These are phyloP conservation scores for Trypanosoma theileri DNA, from an alignment of 208 protist genomes.

Conservation along the genomic window DNA sequence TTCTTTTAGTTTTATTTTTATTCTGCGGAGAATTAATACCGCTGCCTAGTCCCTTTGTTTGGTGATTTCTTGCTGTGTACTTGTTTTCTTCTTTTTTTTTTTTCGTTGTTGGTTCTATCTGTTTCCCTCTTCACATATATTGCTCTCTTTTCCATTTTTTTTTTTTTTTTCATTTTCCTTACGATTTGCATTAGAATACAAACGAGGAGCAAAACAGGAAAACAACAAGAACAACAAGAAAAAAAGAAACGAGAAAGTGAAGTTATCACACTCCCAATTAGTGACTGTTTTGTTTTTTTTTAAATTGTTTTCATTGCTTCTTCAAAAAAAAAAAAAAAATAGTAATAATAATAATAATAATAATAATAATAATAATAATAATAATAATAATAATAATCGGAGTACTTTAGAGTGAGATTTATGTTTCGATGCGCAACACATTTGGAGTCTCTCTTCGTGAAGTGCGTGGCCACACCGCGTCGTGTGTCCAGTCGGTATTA, in stretches of 20 bases:
- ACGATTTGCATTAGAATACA: too few relatives aligned
- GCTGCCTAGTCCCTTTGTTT: too few relatives aligned
- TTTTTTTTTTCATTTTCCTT: background rate
- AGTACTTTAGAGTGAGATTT: too few relatives aligned
- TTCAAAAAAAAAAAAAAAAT: background rate
- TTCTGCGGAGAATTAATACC: too few relatives aligned
- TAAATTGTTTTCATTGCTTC: too few relatives aligned
- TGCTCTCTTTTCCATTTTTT: background rate
- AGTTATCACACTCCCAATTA: too few relatives aligned
- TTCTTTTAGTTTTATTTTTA: too few relatives aligned
- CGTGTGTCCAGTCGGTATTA: background rate
- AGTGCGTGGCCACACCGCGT: background rate
- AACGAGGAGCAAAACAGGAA: too few relatives aligned
- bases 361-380: background rate
- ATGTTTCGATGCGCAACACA: constrained; percentile 7
- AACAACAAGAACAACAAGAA: background rate
- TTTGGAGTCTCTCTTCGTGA: background rate
- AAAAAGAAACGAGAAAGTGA: too few relatives aligned
- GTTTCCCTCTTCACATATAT: background rate
- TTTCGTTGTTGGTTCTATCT: background rate
- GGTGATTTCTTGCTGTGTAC: background rate
- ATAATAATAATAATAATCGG: too few relatives aligned
- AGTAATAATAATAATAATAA: background rate
- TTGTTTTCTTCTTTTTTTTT: constrained; percentile 7
- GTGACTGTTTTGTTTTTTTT: too few relatives aligned